Conservation (phyloP, 1,284 basidiomycete genomes). For the Cryptococcus sp. region DNA sequence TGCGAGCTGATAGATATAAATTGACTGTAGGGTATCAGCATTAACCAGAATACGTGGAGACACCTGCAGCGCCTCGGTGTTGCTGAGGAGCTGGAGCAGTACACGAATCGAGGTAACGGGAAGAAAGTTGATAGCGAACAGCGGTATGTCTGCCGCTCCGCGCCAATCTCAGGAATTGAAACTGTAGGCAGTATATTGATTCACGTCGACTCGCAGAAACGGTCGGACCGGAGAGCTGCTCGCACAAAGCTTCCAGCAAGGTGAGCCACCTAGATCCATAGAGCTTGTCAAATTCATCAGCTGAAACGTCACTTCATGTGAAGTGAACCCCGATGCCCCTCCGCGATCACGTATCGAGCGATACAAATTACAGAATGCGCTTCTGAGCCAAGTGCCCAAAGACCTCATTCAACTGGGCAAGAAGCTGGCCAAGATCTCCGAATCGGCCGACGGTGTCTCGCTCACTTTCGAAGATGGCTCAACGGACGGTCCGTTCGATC, state of each 20-base stretch:
- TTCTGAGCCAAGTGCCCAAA: slow-evolving; percentile 26
- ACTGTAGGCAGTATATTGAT: not conserved
- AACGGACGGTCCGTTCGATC: slow-evolving; percentile 27
- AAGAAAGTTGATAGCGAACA: slow-evolving; percentile 23
- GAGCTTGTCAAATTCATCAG: not conserved
- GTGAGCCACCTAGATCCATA: slow-evolving; percentile 9
- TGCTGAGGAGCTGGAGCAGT: slow-evolving; percentile 28
- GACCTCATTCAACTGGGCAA: slow-evolving; percentile 34
- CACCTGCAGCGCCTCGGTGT: slow-evolving; percentile 33
- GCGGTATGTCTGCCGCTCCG: slow-evolving; percentile 3
- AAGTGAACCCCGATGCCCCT: slow-evolving; percentile 22
- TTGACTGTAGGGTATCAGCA: slow-evolving; percentile 31
- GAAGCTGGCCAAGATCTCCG: slow-evolving; percentile 17
- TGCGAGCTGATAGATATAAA: not conserved
- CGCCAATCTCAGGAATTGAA: not conserved
- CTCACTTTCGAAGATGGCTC: slow-evolving; percentile 31
- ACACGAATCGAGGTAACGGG: slow-evolving; percentile 17
- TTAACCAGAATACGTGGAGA: slow-evolving; percentile 42
- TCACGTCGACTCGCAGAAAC: slow-evolving; percentile 9
- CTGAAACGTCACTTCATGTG: not conserved
- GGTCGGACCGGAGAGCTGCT: slow-evolving; percentile 30
- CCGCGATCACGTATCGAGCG: slow-evolving; percentile 30
- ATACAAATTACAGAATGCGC: slow-evolving; percentile 36
- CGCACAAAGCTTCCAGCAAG: slow-evolving; percentile 13
- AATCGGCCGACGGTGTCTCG: slow-evolving; percentile 16